Conservation (phyloP, 2,329 filamentous ascomycete species). For the Stagonosporopsis tanaceti region DNA sequence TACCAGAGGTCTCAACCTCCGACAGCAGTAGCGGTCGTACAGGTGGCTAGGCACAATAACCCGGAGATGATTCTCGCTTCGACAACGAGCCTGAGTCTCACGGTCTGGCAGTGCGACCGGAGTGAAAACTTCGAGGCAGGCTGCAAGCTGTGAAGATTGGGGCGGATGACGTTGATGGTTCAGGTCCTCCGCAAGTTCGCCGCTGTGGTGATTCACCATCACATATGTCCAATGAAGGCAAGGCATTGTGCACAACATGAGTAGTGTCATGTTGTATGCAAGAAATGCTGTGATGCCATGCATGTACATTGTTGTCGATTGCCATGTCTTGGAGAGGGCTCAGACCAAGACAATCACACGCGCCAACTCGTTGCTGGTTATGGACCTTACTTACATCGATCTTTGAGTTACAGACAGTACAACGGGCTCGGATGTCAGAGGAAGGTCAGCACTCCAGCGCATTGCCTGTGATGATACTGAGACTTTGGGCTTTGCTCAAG, state of each 20-base stretch:
- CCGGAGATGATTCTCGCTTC: not conserved
- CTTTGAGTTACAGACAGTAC: not conserved
- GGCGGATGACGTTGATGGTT: not conserved
- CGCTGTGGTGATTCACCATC: not conserved
- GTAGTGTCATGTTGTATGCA: constrained; percentile 1
- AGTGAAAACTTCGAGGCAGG: not conserved
- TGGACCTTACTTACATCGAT: too few relatives aligned
- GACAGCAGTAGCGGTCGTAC: not conserved
- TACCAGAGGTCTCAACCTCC: constrained; percentile 4
- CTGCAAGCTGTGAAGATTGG: not conserved
- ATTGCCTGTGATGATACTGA: not conserved
- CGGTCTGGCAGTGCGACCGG: not conserved
- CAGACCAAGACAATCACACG: not conserved
- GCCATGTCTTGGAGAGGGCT: not conserved
- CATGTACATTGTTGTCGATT: not conserved
- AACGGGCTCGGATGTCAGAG: not conserved
- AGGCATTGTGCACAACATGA: constrained; percentile 3
- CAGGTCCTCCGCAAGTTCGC: not conserved
- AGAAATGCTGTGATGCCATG: not conserved
- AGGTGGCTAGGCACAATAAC: not conserved
- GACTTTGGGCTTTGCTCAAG: too few relatives aligned
- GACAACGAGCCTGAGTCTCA: not conserved
- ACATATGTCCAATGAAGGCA: not conserved
- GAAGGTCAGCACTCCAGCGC: not conserved
- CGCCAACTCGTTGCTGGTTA: not conserved